Conservation (phyloP, 306 rosid genomes). For the Alnus glutinosa region DNA sequence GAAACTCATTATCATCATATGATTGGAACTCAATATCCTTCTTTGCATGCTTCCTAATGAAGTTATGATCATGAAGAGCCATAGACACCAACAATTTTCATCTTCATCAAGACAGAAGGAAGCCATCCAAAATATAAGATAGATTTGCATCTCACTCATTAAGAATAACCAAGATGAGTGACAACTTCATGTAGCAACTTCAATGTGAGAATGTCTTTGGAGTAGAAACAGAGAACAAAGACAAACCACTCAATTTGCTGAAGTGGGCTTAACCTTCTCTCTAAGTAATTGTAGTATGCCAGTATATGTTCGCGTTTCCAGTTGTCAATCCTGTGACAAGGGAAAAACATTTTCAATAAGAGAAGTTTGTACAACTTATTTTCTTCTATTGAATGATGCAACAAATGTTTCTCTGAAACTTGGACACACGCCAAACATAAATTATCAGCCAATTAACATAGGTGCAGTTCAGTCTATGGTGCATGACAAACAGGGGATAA, state of each 20-base stretch:
- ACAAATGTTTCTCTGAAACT: neutral
- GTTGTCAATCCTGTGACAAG: slow-evolving; percentile 71
- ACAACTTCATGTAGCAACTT: too few species aligned
- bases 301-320: slow-evolving; percentile 94
- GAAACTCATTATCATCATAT: too few species aligned
- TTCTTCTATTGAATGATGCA: neutral
- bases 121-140: too few species aligned
- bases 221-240: slow-evolving; percentile 5
- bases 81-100: too few species aligned
- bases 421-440: neutral
- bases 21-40: too few species aligned
- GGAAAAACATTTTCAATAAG: neutral
- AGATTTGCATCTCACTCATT: too few species aligned
- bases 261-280: slow-evolving; percentile 67
- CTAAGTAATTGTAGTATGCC: slow-evolving; percentile 54
- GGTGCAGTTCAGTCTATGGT: neutral
- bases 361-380: neutral
- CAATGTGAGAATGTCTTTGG: too few species aligned
- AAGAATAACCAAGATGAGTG: too few species aligned
- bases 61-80: too few species aligned
- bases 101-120: too few species aligned
- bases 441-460: neutral
- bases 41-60: too few species aligned
- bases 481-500: neutral
- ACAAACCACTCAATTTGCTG: slow-evolving; percentile 45